Percentiles rank a stretch among this genome's conserved stretches.
phyloP scores from a whole-genome alignment of 1,139 yeast genomes.

The Hanseniaspora gamundiae region DNA sequence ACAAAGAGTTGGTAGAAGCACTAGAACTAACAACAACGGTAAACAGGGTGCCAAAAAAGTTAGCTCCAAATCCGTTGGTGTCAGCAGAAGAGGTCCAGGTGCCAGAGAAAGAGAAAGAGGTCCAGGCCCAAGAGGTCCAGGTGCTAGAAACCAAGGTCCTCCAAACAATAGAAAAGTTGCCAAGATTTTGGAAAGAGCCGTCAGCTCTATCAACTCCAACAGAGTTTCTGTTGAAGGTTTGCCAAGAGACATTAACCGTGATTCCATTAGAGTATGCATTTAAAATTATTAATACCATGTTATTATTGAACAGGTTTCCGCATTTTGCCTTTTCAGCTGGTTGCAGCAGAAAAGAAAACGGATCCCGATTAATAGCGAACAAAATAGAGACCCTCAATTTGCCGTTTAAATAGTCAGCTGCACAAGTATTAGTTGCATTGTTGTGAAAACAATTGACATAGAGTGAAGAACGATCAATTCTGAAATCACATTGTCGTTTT shows the following conservation, averaged over 20 bases:
- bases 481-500: too few species aligned
- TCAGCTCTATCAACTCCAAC: conserved; percentile 35
- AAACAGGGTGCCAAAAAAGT: conserved; percentile 18
- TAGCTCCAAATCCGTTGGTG: conserved; percentile 16
- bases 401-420: too few species aligned
- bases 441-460: too few species aligned
- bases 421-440: too few species aligned
- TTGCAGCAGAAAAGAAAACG: not conserved
- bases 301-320: not conserved
- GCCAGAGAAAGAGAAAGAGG: conserved; percentile 2
- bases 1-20: conserved; percentile 31
- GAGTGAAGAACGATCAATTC: too few species aligned
- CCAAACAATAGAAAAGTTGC: conserved; percentile 3
- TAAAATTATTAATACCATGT: not conserved
- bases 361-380: too few species aligned
- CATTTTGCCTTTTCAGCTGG: conserved; percentile 1
- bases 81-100: conserved; percentile 16
- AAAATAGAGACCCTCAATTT: too few species aligned
- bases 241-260: conserved; percentile 69
- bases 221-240: conserved; percentile 67
- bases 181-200: conserved; percentile 7
- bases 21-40: conserved; percentile 26
- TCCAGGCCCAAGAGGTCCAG: conserved; percentile 14
- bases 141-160: conserved; percentile 1
- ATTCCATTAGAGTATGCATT: conserved; percentile 70